Percentiles rank a stretch among this genome's conserved stretches.
phyloP scores from a whole-genome alignment of 2,329 filamentous ascomycete genomes.

The Aspergillus intermedius region DNA sequence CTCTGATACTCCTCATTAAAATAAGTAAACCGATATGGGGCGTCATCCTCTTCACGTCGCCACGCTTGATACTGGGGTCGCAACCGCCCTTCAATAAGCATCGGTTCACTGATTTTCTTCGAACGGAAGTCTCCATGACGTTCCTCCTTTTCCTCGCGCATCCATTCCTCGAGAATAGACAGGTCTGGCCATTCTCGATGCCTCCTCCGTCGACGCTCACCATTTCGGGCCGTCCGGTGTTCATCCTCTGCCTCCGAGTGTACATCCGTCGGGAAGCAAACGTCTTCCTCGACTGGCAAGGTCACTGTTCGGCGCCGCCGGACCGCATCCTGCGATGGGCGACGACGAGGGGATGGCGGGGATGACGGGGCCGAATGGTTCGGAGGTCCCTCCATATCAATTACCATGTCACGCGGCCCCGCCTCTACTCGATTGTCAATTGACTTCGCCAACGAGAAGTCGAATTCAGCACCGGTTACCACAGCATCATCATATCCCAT shows the following conservation, averaged over 20 bases:
- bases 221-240: slow-evolving; percentile 43
- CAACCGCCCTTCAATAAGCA: slow-evolving; percentile 82
- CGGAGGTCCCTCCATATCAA: slow-evolving; percentile 36
- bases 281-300: slow-evolving; percentile 70
- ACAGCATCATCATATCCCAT: slow-evolving; percentile 51
- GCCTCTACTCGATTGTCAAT: slow-evolving; percentile 30
- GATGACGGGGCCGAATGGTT: slow-evolving; percentile 27
- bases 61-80: slow-evolving; percentile 73
- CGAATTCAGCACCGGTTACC: slow-evolving; percentile 38
- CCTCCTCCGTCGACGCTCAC: slow-evolving; percentile 50
- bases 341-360: slow-evolving; percentile 33
- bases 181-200: slow-evolving; percentile 81
- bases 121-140: slow-evolving; percentile 73
- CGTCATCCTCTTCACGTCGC: slow-evolving; percentile 82
- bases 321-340: slow-evolving; percentile 31
- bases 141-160: slow-evolving; percentile 79
- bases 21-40: slow-evolving; percentile 92
- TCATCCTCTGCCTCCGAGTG: slow-evolving; percentile 71
- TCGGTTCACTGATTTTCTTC: slow-evolving; percentile 89
- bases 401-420: slow-evolving; percentile 34
- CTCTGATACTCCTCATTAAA: slow-evolving; percentile 97
- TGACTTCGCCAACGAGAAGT: slow-evolving; percentile 32
- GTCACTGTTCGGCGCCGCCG: slow-evolving; percentile 53
- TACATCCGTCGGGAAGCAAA: slow-evolving; percentile 78
- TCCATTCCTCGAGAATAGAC: slow-evolving; percentile 79